A percentile compares a stretch with the other conserved stretches of the same genome.
phyloP scores from a whole-genome alignment of 176 grass and related monocot species.

The Puya raimondii region DNA sequence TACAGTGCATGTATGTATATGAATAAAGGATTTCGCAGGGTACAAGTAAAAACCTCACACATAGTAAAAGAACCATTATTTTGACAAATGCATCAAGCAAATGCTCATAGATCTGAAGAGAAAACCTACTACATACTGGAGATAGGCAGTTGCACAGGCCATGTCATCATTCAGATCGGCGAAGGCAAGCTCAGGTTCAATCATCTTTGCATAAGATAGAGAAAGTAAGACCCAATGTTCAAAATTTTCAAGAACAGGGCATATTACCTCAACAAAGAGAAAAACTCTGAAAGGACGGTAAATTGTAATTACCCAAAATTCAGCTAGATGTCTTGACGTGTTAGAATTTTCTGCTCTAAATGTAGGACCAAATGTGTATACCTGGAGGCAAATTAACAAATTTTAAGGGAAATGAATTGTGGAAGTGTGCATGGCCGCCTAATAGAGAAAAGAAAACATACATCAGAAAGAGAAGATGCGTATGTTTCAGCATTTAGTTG shows the following conservation, averaged over 20 bases:
- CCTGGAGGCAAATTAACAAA: slow-evolving; percentile 40
- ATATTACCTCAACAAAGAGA: neutral
- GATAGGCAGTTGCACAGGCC: slow-evolving; percentile 98
- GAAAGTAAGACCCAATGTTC: neutral
- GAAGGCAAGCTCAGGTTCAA: slow-evolving; percentile 99
- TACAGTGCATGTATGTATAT: no score
- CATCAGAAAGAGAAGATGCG: slow-evolving; percentile 87
- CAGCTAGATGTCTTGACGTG: slow-evolving; percentile 95
- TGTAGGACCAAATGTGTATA: slow-evolving; percentile 96
- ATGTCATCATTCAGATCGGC: slow-evolving; percentile 98
- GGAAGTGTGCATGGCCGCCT: neutral
- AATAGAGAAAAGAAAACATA: slow-evolving; percentile 33
- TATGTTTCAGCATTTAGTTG: slow-evolving; percentile 97
- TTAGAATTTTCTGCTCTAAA: slow-evolving; percentile 99
- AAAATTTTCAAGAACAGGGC: neutral
- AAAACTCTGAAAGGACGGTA: slow-evolving; percentile 7
- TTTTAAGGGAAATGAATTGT: neutral
- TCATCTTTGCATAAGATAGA: slow-evolving; percentile 54
- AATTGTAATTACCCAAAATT: slow-evolving; percentile 85
- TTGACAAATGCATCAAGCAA: slow-evolving; percentile 19
- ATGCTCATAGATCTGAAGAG: slow-evolving; percentile 23
- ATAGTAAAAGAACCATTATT: slow-evolving; percentile 3
- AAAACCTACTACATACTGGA: slow-evolving; percentile 99
- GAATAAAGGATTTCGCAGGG: no score
- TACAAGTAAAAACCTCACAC: no score